Evolutionary conservation across 192 early-diverging fungal species (phyloP).

Genomic region (Umbelopsis sp.): DNA sequence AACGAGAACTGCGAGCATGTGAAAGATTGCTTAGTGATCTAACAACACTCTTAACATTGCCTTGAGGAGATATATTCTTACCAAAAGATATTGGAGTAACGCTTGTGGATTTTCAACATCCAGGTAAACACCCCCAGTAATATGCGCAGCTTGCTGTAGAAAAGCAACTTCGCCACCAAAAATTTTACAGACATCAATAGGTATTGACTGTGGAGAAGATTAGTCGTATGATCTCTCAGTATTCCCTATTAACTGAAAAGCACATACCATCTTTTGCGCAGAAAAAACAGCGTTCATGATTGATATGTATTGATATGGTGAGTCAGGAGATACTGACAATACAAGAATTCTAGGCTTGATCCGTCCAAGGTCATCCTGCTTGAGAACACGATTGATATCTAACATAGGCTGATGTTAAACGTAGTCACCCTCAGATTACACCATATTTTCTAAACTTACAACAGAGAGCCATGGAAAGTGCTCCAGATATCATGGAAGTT

Average conservation of each 20-base stretch:
- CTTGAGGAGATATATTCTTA: conserved; percentile 38
- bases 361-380: conserved; percentile 53
- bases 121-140: conserved; percentile 86
- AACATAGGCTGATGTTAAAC: background rate
- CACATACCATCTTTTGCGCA: conserved; percentile 81
- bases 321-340: conserved; percentile 85
- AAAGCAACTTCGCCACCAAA: conserved; percentile 81
- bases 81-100: conserved; percentile 89
- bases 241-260: background rate
- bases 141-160: conserved; percentile 89
- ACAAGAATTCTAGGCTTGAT: conserved; percentile 82
- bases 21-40: background rate
- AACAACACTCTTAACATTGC: background rate
- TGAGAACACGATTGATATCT: conserved; percentile 74
- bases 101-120: conserved; percentile 66
- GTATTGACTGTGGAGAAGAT: conserved; percentile 62
- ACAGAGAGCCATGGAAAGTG: conserved; percentile 62
- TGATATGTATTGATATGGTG: conserved; percentile 88
- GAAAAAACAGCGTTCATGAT: conserved; percentile 99
- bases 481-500: conserved; percentile 60
- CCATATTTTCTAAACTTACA: conserved; percentile 43
- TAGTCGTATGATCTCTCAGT: background rate
- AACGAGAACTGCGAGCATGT: conserved; percentile 60
- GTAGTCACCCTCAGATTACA: background rate
- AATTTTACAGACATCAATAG: conserved; percentile 90